Conservation (phyloP, 2,329 filamentous ascomycete genomes). For the Pseudogymnoascus sp. region DNA sequence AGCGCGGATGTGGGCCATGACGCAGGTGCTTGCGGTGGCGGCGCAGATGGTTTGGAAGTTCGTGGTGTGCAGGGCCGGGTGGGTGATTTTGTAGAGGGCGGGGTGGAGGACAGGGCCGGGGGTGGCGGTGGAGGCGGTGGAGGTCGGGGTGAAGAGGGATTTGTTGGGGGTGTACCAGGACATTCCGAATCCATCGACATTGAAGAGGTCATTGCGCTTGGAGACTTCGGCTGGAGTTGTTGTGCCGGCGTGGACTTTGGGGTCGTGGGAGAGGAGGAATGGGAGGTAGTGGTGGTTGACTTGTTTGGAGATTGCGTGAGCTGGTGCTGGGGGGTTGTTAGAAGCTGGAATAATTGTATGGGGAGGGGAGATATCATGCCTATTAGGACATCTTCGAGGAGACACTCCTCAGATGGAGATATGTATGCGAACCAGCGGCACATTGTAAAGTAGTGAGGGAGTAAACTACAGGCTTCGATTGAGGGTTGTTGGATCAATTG, state of each 20-base stretch:
- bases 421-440: conserved; percentile 51
- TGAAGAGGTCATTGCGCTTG: conserved; percentile 44
- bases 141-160: conserved; percentile 24
- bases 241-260: conserved; percentile 28
- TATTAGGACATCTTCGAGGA: conserved; percentile 48
- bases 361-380: conserved; percentile 28
- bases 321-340: conserved; percentile 21
- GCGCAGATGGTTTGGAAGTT: conserved; percentile 46
- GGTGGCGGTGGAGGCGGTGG: conserved; percentile 24
- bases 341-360: conserved; percentile 15
- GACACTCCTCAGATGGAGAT: conserved; percentile 43
- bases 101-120: conserved; percentile 34
- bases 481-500: background rate
- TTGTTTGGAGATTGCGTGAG: conserved; percentile 38
- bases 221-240: conserved; percentile 37
- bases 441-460: conserved; percentile 26
- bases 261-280: conserved; percentile 38
- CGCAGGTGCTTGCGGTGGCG: conserved; percentile 42
- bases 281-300: conserved; percentile 47
- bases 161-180: conserved; percentile 44
- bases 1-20: conserved; percentile 47
- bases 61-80: conserved; percentile 44
- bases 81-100: conserved; percentile 44
- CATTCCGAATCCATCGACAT: conserved; percentile 49
- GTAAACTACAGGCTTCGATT: background rate